These are phyloP conservation scores for Cryptosporidium ubiquitum DNA, from an alignment of 169 alveolate genomes.

Conservation along the genomic window DNA sequence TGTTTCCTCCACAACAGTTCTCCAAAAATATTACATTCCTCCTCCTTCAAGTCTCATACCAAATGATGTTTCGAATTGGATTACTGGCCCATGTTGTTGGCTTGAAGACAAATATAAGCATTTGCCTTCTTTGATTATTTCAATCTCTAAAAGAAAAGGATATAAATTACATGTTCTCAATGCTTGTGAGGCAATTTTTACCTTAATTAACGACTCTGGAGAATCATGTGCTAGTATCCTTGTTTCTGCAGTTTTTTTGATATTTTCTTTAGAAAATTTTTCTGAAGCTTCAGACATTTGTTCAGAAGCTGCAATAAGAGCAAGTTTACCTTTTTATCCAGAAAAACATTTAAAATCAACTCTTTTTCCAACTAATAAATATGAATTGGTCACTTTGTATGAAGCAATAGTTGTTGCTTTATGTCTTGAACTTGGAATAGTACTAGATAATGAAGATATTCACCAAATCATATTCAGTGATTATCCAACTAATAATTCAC, in stretches of 20 bases:
- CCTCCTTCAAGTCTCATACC: conserved; percentile 65
- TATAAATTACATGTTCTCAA: conserved; percentile 39
- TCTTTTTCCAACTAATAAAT: neutral
- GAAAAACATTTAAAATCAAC: conserved; percentile 1
- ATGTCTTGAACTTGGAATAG: conserved; percentile 67
- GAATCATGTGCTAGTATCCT: conserved; percentile 56
- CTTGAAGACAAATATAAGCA: conserved; percentile 32
- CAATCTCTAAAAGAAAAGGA: conserved; percentile 44
- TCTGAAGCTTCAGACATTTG: conserved; percentile 64
- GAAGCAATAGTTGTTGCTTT: conserved; percentile 41
- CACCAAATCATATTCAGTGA: conserved; percentile 43
- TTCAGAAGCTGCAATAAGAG: conserved; percentile 68
- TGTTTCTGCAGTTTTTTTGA: conserved; percentile 37
- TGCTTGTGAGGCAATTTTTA: conserved; percentile 65
- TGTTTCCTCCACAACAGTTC: conserved; percentile 5
- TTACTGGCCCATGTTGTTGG: conserved; percentile 72
- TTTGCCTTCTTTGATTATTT: conserved; percentile 25
- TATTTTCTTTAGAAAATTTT: neutral
- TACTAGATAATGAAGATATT: conserved; percentile 43
- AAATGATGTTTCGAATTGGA: conserved; percentile 71
- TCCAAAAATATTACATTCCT: conserved; percentile 51
- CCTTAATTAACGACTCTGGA: conserved; percentile 60
- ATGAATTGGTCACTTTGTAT: conserved; percentile 13
- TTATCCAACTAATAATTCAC: conserved; percentile 35
- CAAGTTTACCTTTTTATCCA: conserved; percentile 50